These are phyloP conservation scores for Corinectria fuckeliana DNA, from an alignment of 2,329 filamentous ascomycete species.

Conservation along the genomic window DNA sequence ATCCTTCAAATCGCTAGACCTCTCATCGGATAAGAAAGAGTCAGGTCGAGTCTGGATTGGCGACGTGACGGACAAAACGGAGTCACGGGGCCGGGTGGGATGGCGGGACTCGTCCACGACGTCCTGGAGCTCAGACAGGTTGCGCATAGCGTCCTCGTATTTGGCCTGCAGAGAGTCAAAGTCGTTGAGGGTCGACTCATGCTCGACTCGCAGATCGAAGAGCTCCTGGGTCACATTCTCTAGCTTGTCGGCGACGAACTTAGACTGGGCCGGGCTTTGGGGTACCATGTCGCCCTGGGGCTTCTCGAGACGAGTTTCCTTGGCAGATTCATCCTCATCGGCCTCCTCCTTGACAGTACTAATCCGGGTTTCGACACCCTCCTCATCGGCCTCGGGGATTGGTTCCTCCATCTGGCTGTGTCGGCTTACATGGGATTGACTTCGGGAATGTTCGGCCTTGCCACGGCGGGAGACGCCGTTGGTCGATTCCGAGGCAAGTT, in stretches of 20 bases:
- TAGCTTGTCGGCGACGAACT: constrained; percentile 89
- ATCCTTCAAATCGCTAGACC: constrained; percentile 74
- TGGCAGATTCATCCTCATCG: constrained; percentile 29
- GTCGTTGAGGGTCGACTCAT: constrained; percentile 82
- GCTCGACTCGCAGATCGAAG: constrained; percentile 86
- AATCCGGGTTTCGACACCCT: constrained; percentile 36
- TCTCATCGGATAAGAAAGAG: constrained; percentile 84
- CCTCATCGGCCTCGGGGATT: constrained; percentile 61
- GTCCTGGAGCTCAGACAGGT: constrained; percentile 85
- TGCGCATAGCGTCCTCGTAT: constrained; percentile 87
- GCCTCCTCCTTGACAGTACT: constrained; percentile 45
- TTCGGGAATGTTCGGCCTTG: constrained; percentile 59
- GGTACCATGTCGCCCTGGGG: constrained; percentile 43
- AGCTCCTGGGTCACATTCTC: constrained; percentile 92
- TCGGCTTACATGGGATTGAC: constrained; percentile 60
- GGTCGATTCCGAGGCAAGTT: constrained; percentile 40
- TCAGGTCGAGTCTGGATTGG: constrained; percentile 65
- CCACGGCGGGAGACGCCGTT: constrained; percentile 53
- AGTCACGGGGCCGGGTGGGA: constrained; percentile 59
- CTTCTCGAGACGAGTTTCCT: constrained; percentile 19
- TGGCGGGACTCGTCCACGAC: constrained; percentile 80
- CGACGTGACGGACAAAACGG: constrained; percentile 60
- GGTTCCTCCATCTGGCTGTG: constrained; percentile 60
- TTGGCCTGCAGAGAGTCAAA: constrained; percentile 84
- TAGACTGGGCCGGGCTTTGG: constrained; percentile 79